These are phyloP conservation scores for Hypomyces rosellus DNA, from an alignment of 2,329 filamentous ascomycete species.

Conservation along the genomic window DNA sequence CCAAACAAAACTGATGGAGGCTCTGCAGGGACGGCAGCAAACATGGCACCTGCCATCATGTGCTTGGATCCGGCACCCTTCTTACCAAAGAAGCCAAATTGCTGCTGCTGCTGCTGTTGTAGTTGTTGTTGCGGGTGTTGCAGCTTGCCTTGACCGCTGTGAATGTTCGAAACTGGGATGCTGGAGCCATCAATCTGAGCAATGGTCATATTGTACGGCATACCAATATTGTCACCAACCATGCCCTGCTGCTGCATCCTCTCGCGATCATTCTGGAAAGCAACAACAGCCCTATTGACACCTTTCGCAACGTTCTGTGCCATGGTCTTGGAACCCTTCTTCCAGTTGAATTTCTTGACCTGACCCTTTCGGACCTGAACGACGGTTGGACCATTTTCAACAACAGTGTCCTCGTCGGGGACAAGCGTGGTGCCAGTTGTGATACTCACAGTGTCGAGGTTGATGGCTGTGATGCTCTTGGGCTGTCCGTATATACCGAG, in stretches of 20 bases:
- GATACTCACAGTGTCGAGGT: constrained; percentile 47
- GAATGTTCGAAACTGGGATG: constrained; percentile 15
- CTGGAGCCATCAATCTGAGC: constrained; percentile 45
- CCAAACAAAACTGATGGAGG: constrained; percentile 67
- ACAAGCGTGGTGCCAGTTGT: constrained; percentile 53
- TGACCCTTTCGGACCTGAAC: constrained; percentile 93
- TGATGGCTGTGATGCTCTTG: constrained; percentile 46
- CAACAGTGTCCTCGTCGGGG: constrained; percentile 59
- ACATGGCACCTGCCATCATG: constrained; percentile 29
- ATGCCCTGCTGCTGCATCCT: constrained; percentile 46
- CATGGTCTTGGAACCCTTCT: constrained; percentile 89
- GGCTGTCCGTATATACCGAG: constrained; percentile 51
- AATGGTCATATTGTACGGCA: constrained; percentile 65
- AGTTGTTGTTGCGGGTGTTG: constrained; percentile 16
- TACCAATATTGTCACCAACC: constrained; percentile 57
- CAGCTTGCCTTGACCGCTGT: constrained; percentile 24
- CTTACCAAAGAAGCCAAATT: constrained; percentile 67
- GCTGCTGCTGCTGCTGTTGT: constrained; percentile 39
- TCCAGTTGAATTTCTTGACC: constrained; percentile 97
- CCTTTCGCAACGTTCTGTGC: constrained; percentile 93
- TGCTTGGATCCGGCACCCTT: constrained; percentile 47
- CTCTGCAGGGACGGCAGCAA: constrained; percentile 41
- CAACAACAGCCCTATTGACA: constrained; percentile 83
- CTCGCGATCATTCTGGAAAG: constrained; percentile 57
- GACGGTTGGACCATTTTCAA: constrained; percentile 78